Conservation (phyloP, 495 filamentous ascomycete genomes). For the Penicillium mononematosum region DNA sequence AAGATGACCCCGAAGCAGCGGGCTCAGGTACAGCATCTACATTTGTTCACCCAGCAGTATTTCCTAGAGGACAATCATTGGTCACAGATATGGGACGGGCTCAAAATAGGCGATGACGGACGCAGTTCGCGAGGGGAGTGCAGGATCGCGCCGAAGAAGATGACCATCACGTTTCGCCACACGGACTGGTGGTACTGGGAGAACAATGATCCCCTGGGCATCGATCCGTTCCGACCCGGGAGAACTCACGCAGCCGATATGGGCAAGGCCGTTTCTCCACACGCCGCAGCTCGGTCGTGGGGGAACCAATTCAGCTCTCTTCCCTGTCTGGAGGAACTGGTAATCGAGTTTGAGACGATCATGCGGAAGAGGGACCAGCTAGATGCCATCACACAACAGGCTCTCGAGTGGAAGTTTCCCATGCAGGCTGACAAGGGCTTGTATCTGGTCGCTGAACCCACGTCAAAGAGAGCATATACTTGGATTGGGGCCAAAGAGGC, state of each 20-base stretch:
- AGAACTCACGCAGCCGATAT: slow-evolving; percentile 11
- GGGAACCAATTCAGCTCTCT: neutral
- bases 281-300: neutral
- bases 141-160: slow-evolving; percentile 15
- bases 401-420: slow-evolving; percentile 16
- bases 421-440: slow-evolving; percentile 2
- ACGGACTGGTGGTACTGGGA: slow-evolving; percentile 22
- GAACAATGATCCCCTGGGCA: slow-evolving; percentile 16
- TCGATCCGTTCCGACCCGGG: slow-evolving; percentile 16
- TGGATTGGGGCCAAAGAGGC: slow-evolving; percentile 16
- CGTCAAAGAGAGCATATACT: slow-evolving; percentile 9
- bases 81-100: slow-evolving; percentile 3
- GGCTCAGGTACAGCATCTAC: slow-evolving; percentile 13
- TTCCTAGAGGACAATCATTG: slow-evolving; percentile 13
- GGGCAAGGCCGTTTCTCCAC: neutral
- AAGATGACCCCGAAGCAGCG: slow-evolving; percentile 18
- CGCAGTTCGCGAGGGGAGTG: slow-evolving; percentile 3
- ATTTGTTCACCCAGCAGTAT: slow-evolving; percentile 18
- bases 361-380: slow-evolving; percentile 19
- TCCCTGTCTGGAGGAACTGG: slow-evolving; percentile 13
- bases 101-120: slow-evolving; percentile 2
- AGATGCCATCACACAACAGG: slow-evolving; percentile 12
- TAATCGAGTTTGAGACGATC: slow-evolving; percentile 20
- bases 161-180: slow-evolving; percentile 19
- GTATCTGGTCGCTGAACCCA: slow-evolving; percentile 10